phyloP scores from a whole-genome alignment of 345 rosid species.

The Mercurialis annua region DNA sequence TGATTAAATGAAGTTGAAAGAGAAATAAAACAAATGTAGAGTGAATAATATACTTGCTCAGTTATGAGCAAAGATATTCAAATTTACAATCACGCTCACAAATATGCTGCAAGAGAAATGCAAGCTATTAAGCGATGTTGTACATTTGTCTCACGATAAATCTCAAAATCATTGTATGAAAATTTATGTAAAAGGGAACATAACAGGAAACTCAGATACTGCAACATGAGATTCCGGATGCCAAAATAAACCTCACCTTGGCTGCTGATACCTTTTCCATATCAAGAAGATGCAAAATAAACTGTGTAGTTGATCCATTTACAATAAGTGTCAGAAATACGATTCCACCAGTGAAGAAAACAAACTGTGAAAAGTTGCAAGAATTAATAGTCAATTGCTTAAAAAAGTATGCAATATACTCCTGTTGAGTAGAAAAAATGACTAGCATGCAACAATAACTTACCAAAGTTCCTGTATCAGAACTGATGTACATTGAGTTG shows the following conservation, averaged over 20 bases:
- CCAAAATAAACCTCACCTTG: constrained; percentile 51
- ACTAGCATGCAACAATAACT: constrained; percentile 26
- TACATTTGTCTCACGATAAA: background rate
- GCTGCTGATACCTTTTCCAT: constrained; percentile 73
- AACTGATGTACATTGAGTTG: constrained; percentile 37
- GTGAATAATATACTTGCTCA: background rate
- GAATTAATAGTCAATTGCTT: constrained; percentile 3
- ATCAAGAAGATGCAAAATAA: constrained; percentile 61
- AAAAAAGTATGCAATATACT: background rate
- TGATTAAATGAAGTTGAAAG: constrained; percentile 3
- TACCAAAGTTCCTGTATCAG: constrained; percentile 80
- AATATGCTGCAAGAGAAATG: background rate
- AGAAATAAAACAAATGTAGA: background rate
- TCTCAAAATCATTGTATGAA: background rate
- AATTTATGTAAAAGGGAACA: background rate
- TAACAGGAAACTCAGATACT: background rate
- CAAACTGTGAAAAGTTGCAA: constrained; percentile 49
- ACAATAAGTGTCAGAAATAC: constrained; percentile 83
- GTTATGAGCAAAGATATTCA: background rate
- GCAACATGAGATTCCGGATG: background rate
- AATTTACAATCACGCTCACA: background rate
- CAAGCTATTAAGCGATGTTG: background rate
- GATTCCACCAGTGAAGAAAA: constrained; percentile 94
- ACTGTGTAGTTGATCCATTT: constrained; percentile 93
- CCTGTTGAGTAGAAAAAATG: background rate